A percentile compares a stretch with the other conserved stretches of the same genome.
Conservation (phyloP, 2,329 filamentous ascomycete species). For the Sphaerulina musiva region DNA sequence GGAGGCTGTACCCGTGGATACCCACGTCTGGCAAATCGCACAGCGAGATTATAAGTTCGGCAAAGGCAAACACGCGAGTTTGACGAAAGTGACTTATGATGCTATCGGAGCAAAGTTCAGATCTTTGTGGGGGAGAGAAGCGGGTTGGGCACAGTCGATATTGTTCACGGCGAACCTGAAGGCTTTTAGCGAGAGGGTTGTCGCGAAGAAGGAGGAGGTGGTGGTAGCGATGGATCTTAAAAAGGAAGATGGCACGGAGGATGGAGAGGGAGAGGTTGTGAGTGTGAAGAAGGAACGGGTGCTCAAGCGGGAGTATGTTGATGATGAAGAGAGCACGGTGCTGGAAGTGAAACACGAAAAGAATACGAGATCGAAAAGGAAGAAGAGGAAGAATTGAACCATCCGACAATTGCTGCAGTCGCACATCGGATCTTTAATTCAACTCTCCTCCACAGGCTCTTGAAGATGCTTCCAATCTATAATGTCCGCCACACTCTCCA, state of each 20-base stretch:
- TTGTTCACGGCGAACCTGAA: conserved; percentile 89
- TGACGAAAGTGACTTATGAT: conserved; percentile 84
- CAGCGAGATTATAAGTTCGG: conserved; percentile 92
- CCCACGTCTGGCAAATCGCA: conserved; percentile 98
- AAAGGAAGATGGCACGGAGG: conserved; percentile 29
- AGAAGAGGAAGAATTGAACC: conserved; percentile 23
- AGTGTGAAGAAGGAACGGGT: conserved; percentile 30
- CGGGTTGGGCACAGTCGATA: conserved; percentile 96
- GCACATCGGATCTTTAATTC: too few relatives aligned
- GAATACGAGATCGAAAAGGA: conserved; percentile 35
- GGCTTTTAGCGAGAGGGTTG: conserved; percentile 67
- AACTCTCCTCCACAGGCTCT: too few relatives aligned
- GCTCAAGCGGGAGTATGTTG: conserved; percentile 38
- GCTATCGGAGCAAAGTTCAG: conserved; percentile 87
- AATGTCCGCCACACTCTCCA: too few relatives aligned
- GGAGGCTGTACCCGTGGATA: conserved; percentile 91
- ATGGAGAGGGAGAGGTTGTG: conserved; percentile 23
- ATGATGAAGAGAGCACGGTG: conserved; percentile 34
- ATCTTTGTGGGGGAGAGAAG: conserved; percentile 81
- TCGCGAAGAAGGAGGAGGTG: conserved; percentile 38
- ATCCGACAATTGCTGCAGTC: background rate
- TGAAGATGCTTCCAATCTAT: too few relatives aligned
- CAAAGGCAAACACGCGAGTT: conserved; percentile 70
- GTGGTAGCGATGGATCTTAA: conserved; percentile 27
- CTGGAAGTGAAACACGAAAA: conserved; percentile 36